Evolutionary conservation across 148 eudicot species (phyloP).

Genomic region (Chenopodium suecicum): DNA sequence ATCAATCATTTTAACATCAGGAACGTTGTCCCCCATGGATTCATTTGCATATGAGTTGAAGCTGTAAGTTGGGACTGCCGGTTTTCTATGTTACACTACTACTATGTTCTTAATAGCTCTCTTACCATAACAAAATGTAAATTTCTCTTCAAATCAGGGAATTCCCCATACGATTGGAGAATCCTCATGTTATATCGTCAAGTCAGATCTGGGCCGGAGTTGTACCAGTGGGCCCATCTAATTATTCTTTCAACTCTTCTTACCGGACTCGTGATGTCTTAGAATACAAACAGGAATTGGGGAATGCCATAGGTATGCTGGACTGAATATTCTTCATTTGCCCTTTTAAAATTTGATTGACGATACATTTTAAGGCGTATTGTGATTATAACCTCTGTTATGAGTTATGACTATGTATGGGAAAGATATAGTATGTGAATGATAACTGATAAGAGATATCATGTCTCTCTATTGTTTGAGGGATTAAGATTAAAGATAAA

Average conservation of each 20-base stretch:
- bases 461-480: background rate
- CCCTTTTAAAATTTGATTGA: background rate
- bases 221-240: constrained; percentile 87
- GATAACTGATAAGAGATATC: too few species aligned
- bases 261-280: constrained; percentile 71
- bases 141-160: constrained; percentile 44
- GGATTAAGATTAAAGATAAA: background rate
- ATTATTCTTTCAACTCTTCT: constrained; percentile 82
- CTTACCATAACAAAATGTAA: background rate
- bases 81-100: constrained; percentile 6
- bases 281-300: constrained; percentile 84
- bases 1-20: constrained; percentile 95
- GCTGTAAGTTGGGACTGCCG: constrained; percentile 52
- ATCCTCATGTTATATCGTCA: constrained; percentile 93
- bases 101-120: background rate
- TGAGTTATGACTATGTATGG: background rate
- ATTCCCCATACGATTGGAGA: constrained; percentile 88
- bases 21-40: constrained; percentile 96
- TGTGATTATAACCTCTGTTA: background rate
- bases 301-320: constrained; percentile 91
- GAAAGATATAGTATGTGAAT: background rate
- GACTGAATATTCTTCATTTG: constrained; percentile 1
- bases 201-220: constrained; percentile 96
- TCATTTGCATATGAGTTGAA: constrained; percentile 95
- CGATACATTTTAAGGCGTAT: background rate